A percentile compares a stretch with the other conserved stretches of the same genome.
Evolutionary conservation across 495 filamentous ascomycete species (phyloP).

Genomic region (Cudoniella acicularis): DNA sequence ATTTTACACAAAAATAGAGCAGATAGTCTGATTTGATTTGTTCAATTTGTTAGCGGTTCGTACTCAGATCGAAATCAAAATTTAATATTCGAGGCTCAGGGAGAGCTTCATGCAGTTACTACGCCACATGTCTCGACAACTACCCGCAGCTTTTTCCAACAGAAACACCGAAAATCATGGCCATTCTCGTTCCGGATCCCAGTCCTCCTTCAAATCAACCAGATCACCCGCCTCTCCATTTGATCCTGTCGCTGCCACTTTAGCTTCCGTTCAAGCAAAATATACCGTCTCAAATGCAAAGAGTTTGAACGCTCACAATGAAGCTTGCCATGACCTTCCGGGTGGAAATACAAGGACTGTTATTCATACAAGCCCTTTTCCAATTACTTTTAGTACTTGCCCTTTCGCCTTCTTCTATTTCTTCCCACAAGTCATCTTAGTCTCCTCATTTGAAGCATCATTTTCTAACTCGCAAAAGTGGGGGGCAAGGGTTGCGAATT

Average conservation of each 20-base stretch:
- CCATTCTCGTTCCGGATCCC: not conserved
- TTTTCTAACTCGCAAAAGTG: not conserved
- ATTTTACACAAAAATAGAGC: no score
- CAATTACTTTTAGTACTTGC: constrained; percentile 26
- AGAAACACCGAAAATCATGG: not conserved
- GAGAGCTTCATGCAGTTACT: no score
- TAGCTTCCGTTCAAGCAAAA: constrained; percentile 1
- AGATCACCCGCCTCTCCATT: not conserved
- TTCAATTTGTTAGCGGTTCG: no score
- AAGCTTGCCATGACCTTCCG: constrained; percentile 41
- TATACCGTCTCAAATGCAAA: constrained; percentile 27
- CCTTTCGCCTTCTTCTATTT: not conserved
- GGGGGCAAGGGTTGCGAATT: constrained; percentile 1
- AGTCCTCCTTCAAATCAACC: not conserved
- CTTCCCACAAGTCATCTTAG: not conserved
- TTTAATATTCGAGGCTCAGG: no score
- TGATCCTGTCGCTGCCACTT: constrained; percentile 1
- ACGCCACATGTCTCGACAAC: not conserved
- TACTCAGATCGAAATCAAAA: no score
- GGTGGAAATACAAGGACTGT: constrained; percentile 61
- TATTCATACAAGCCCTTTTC: constrained; percentile 54
- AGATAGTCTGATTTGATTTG: no score
- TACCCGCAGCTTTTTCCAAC: not conserved
- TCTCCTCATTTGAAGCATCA: not conserved
- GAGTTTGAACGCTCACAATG: constrained; percentile 34